These are phyloP conservation scores for Pulveroboletus sp. DNA, from an alignment of 768 basidiomycete species.

Conservation along the genomic window DNA sequence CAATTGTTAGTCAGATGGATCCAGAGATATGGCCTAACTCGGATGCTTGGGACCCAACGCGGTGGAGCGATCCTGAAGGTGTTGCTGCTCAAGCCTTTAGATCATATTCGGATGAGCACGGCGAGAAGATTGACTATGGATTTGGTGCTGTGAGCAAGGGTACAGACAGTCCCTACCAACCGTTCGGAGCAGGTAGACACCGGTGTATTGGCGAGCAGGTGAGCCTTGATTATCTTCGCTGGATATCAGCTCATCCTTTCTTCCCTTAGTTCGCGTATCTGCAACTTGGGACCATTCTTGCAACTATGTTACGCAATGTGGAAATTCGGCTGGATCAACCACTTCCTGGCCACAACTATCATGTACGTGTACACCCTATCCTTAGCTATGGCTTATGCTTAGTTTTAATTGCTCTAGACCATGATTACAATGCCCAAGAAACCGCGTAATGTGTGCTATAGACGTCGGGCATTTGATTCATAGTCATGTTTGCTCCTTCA, in stretches of 20 bases:
- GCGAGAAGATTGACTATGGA: constrained; percentile 94
- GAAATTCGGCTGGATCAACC: constrained; percentile 60
- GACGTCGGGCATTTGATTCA: constrained; percentile 57
- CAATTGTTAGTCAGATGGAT: constrained; percentile 85
- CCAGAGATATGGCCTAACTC: constrained; percentile 76
- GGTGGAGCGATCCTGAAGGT: constrained; percentile 86
- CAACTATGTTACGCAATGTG: constrained; percentile 70
- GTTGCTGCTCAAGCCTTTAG: constrained; percentile 75
- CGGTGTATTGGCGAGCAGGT: constrained; percentile 92
- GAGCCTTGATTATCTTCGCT: constrained; percentile 12
- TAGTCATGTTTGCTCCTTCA: constrained; percentile 5
- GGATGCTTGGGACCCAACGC: constrained; percentile 65
- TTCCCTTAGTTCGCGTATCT: constrained; percentile 80
- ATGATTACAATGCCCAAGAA: constrained; percentile 89
- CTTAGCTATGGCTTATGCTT: constrained; percentile 5
- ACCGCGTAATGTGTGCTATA: constrained; percentile 61
- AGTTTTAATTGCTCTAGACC: constrained; percentile 47
- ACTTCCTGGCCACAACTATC: constrained; percentile 86
- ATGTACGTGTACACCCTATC: constrained; percentile 48
- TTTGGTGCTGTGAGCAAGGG: constrained; percentile 96
- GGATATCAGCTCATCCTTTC: constrained; percentile 1
- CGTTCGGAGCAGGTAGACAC: constrained; percentile 96
- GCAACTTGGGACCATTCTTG: constrained; percentile 81
- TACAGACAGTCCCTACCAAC: constrained; percentile 93
- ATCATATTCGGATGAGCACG: constrained; percentile 66